Evolutionary conservation across 768 basidiomycete species (phyloP).

Genomic region (Tephrocybe sp.): DNA sequence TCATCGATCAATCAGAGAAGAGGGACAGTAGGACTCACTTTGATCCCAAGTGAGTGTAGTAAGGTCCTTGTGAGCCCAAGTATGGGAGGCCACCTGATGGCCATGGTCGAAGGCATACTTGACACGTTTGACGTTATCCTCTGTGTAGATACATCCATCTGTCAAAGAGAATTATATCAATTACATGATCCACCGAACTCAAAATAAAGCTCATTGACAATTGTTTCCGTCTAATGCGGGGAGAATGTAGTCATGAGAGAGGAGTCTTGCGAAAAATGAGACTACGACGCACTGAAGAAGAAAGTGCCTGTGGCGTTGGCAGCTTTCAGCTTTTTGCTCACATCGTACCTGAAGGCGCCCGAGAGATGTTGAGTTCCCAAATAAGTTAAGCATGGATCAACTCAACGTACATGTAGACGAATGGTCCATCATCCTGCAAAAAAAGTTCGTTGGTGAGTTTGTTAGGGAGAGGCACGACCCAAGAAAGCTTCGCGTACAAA

Average conservation of each 20-base stretch:
- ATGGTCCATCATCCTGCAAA: constrained; percentile 21
- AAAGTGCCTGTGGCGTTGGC: constrained; percentile 30
- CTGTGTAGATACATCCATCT: constrained; percentile 34
- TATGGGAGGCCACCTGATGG: constrained; percentile 35
- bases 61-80: constrained; percentile 34
- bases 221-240: constrained; percentile 25
- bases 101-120: constrained; percentile 29
- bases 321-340: constrained; percentile 13
- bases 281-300: constrained; percentile 27
- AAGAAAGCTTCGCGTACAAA: constrained; percentile 12
- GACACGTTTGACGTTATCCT: constrained; percentile 25
- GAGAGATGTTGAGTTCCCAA: neutral
- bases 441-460: too few relatives aligned
- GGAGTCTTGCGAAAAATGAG: neutral
- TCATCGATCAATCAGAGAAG: neutral
- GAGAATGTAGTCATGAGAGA: neutral
- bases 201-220: constrained; percentile 15
- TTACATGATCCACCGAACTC: neutral
- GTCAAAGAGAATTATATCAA: neutral
- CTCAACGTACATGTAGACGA: constrained; percentile 10
- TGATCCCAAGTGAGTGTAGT: constrained; percentile 26
- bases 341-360: constrained; percentile 10
- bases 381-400: neutral
- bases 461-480: neutral
- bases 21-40: constrained; percentile 25